Percentiles rank a stretch among this genome's conserved stretches.
Evolutionary conservation across 257 asterid genomes (phyloP).

Genomic region (Linderniella brevidens): DNA sequence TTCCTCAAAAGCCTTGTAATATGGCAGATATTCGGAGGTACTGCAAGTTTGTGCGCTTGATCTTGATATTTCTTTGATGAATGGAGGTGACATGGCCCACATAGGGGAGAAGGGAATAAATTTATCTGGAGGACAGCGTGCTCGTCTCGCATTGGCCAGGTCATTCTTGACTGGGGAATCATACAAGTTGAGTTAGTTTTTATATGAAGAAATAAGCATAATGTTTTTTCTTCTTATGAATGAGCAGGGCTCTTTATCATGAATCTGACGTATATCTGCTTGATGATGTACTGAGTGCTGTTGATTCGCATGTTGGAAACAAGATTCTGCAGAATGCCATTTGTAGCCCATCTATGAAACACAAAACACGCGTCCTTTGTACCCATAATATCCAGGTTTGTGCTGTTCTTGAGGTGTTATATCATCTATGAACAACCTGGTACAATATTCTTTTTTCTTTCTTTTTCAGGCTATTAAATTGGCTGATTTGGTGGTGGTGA

Average conservation of each 20-base stretch:
- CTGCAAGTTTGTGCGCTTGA: constrained; percentile 54
- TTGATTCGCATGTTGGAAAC: constrained; percentile 86
- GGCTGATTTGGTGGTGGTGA: constrained; percentile 64
- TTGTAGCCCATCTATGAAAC: constrained; percentile 61
- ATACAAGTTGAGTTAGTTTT: constrained; percentile 9
- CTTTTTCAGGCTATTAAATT: constrained; percentile 54
- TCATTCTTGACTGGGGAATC: constrained; percentile 13
- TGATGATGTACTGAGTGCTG: constrained; percentile 95
- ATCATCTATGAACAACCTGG: not conserved
- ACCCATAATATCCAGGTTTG: constrained; percentile 86
- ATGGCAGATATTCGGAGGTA: constrained; percentile 57
- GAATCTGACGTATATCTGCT: constrained; percentile 56
- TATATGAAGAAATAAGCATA: not conserved
- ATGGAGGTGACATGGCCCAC: constrained; percentile 76
- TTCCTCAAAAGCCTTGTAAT: not conserved
- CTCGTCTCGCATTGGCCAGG: constrained; percentile 63
- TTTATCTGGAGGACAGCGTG: constrained; percentile 6
- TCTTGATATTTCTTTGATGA: constrained; percentile 69
- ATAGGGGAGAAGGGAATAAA: constrained; percentile 71
- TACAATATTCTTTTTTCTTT: not conserved
- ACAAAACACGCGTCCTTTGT: constrained; percentile 68
- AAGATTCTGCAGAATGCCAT: constrained; percentile 60
- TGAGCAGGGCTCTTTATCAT: constrained; percentile 69
- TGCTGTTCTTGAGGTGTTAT: not conserved
- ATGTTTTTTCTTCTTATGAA: not conserved